Conservation (phyloP, 2,329 filamentous ascomycete genomes). For the Pestalotiopsis sp. region DNA sequence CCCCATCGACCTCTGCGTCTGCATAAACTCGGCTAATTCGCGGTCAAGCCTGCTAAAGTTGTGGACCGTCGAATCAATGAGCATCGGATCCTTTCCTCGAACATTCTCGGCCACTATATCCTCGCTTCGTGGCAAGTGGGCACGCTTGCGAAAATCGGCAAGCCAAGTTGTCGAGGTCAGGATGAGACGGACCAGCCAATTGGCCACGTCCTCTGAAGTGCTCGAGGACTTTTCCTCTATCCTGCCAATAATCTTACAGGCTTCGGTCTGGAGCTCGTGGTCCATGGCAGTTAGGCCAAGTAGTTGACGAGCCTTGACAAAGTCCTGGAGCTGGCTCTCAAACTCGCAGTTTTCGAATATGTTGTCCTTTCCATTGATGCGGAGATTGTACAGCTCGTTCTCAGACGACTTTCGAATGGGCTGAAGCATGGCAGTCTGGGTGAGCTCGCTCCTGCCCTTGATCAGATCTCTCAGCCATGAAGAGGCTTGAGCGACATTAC, state of each 20-base stretch:
- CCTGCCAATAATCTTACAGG: constrained; percentile 59
- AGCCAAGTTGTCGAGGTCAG: constrained; percentile 57
- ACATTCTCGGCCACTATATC: constrained; percentile 52
- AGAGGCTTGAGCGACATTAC: constrained; percentile 38
- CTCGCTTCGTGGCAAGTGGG: constrained; percentile 58
- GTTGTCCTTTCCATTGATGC: constrained; percentile 60
- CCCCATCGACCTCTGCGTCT: constrained; percentile 45
- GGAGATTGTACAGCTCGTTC: constrained; percentile 49
- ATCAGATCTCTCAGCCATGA: constrained; percentile 65
- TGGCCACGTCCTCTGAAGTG: constrained; percentile 52
- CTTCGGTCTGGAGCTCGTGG: constrained; percentile 61
- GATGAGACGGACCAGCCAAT: constrained; percentile 59
- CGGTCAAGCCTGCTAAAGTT: constrained; percentile 59
- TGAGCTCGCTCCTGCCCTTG: constrained; percentile 47
- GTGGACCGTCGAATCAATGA: constrained; percentile 62
- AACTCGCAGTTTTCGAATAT: constrained; percentile 60
- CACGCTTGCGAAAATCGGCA: constrained; percentile 55
- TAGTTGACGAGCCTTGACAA: constrained; percentile 51
- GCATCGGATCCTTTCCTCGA: constrained; percentile 54
- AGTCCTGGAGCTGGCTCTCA: constrained; percentile 57
- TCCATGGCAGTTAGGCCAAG: constrained; percentile 64
- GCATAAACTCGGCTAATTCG: constrained; percentile 57
- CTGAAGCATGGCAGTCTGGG: constrained; percentile 48
- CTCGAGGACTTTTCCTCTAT: constrained; percentile 54
- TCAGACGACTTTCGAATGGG: constrained; percentile 49